phyloP scores from a whole-genome alignment of 169 alveolate species.

The Plasmodium malariae region DNA sequence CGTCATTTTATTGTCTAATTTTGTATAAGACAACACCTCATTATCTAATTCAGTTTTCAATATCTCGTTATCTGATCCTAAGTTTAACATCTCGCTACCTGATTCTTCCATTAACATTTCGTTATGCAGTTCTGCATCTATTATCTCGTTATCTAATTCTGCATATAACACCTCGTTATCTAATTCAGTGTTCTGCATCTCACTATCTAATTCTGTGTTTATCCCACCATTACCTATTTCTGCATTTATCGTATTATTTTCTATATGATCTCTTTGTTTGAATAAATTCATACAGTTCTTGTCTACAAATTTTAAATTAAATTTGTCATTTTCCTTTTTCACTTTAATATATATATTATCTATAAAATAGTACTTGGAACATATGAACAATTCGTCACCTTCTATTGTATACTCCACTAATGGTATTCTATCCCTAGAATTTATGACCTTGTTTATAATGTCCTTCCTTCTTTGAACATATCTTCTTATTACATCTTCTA shows the following conservation, averaged over 20 bases:
- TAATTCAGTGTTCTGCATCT: no score
- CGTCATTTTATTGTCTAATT: no score
- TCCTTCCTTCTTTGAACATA: constrained; percentile 51
- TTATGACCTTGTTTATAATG: constrained; percentile 28
- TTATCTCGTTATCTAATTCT: no score
- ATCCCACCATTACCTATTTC: neutral
- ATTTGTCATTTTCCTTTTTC: constrained; percentile 16
- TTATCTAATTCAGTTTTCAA: neutral
- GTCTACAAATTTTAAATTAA: constrained; percentile 34
- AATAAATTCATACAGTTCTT: neutral
- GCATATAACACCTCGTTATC: no score
- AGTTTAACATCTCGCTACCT: neutral
- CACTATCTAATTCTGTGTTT: no score
- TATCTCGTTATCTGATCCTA: neutral
- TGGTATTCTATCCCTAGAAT: constrained; percentile 55
- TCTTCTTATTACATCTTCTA: constrained; percentile 39
- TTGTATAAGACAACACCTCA: no score
- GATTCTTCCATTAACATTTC: constrained; percentile 16
- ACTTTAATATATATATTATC: constrained; percentile 57
- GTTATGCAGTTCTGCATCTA: no score
- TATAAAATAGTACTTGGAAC: constrained; percentile 54
- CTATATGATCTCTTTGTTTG: neutral
- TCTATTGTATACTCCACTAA: constrained; percentile 52
- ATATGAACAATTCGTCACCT: constrained; percentile 43
- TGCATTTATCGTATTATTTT: neutral